A percentile compares a stretch with the other conserved stretches of the same genome.
Evolutionary conservation across 2,329 filamentous ascomycete genomes (phyloP).

Genomic region (Aspergillus texensis): DNA sequence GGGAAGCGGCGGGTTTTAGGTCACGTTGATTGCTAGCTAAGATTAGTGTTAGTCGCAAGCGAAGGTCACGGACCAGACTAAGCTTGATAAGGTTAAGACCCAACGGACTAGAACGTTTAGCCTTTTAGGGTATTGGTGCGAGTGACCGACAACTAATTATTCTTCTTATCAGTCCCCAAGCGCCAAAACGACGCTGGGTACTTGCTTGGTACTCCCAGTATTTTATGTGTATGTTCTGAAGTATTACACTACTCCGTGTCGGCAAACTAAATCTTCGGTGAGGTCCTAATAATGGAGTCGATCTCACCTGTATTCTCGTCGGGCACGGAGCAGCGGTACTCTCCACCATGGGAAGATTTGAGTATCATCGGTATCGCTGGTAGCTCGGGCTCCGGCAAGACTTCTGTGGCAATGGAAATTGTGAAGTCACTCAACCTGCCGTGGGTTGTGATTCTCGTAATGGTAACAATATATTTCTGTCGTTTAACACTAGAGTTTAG

Average conservation of each 20-base stretch:
- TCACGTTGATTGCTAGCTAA: conserved; percentile 17
- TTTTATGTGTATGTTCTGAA: neutral
- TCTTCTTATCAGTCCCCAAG: conserved; percentile 10
- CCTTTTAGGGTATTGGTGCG: conserved; percentile 1
- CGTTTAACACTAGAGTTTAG: conserved; percentile 13
- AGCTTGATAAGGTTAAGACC: conserved; percentile 24
- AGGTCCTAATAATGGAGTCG: conserved; percentile 36
- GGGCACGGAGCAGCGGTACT: conserved; percentile 68
- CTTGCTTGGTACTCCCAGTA: neutral
- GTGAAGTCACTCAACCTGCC: conserved; percentile 87
- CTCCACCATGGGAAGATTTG: conserved; percentile 92
- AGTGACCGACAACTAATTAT: neutral
- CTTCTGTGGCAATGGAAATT: conserved; percentile 88
- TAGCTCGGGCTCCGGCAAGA: conserved; percentile 94
- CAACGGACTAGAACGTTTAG: neutral
- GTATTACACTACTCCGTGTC: neutral
- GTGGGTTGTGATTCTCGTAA: conserved; percentile 97
- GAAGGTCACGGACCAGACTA: conserved; percentile 34
- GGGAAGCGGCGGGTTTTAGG: conserved; percentile 26
- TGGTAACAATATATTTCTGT: conserved; percentile 60
- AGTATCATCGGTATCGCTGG: conserved; percentile 96
- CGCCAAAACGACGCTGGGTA: neutral
- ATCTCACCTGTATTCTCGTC: conserved; percentile 40
- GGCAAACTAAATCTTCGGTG: conserved; percentile 3
- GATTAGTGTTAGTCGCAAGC: conserved; percentile 29